These are phyloP conservation scores for Solanum medicagineum DNA, from an alignment of 257 asterid species.

Conservation along the genomic window DNA sequence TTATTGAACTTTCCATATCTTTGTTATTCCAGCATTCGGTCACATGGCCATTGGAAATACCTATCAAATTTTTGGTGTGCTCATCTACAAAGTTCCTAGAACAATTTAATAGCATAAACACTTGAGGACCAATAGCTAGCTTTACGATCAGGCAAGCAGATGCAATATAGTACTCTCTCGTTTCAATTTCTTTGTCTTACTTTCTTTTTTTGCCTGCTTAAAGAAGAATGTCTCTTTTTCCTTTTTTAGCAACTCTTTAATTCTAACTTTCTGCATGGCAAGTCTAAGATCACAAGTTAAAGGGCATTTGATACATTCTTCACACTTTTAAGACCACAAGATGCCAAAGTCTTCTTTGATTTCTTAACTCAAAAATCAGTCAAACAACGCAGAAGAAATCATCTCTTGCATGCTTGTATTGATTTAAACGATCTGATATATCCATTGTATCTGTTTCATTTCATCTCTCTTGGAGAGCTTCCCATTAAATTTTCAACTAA, in stretches of 20 bases:
- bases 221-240: too few relatives aligned
- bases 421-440: not conserved
- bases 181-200: too few relatives aligned
- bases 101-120: not conserved
- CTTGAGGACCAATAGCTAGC: not conserved
- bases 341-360: too few relatives aligned
- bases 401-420: not conserved
- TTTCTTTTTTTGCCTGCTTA: not conserved
- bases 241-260: not conserved
- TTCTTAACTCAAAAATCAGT: too few relatives aligned
- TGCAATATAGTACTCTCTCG: not conserved
- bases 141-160: not conserved
- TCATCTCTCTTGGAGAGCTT: not conserved
- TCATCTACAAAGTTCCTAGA: not conserved
- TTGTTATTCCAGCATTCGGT: not conserved
- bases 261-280: too few relatives aligned
- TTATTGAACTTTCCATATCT: not conserved
- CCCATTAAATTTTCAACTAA: not conserved
- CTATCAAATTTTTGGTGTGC: not conserved
- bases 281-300: too few relatives aligned
- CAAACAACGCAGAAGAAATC: not conserved
- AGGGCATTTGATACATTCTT: too few relatives aligned
- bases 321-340: too few relatives aligned
- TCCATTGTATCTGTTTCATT: not conserved
- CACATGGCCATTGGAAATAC: not conserved